A percentile compares a stretch with the other conserved stretches of the same genome.
phyloP scores from a whole-genome alignment of 2,329 filamentous ascomycete genomes.

The Calonectria pseudoreteaudii region DNA sequence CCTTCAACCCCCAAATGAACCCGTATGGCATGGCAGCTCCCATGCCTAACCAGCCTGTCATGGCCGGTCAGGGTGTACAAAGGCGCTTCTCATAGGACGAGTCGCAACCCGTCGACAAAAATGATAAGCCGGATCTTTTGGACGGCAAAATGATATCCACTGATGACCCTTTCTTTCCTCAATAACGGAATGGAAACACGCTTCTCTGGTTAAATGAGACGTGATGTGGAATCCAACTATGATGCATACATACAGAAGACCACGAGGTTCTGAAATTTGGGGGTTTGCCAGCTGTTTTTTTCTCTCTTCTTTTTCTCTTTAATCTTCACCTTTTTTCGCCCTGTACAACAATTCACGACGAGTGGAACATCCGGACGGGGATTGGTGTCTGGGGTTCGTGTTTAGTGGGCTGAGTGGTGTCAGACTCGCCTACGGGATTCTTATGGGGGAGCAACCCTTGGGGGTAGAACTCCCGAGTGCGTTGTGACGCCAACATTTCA shows the following conservation, averaged over 20 bases:
- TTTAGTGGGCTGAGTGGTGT: constrained; percentile 24
- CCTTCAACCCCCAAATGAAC: constrained; percentile 68
- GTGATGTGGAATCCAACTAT: constrained; percentile 19
- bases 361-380: constrained; percentile 36
- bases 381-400: constrained; percentile 34
- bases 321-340: constrained; percentile 37
- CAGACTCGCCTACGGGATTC: constrained; percentile 27
- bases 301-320: constrained; percentile 20
- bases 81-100: constrained; percentile 67
- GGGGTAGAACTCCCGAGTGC: constrained; percentile 20
- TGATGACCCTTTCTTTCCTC: constrained; percentile 39
- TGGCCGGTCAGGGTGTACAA: constrained; percentile 66
- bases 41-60: constrained; percentile 65
- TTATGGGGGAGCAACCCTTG: constrained; percentile 25
- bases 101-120: constrained; percentile 19
- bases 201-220: constrained; percentile 1
- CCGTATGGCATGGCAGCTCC: constrained; percentile 69
- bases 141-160: constrained; percentile 20
- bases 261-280: constrained; percentile 25
- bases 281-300: constrained; percentile 30
- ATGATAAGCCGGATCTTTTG: background rate
- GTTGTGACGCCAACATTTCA: constrained; percentile 33
- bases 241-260: constrained; percentile 39
- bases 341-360: constrained; percentile 47
- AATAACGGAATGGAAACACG: constrained; percentile 22